These are phyloP conservation scores for Ganoderma lucidum DNA, from an alignment of 1,284 basidiomycete species.

Conservation along the genomic window DNA sequence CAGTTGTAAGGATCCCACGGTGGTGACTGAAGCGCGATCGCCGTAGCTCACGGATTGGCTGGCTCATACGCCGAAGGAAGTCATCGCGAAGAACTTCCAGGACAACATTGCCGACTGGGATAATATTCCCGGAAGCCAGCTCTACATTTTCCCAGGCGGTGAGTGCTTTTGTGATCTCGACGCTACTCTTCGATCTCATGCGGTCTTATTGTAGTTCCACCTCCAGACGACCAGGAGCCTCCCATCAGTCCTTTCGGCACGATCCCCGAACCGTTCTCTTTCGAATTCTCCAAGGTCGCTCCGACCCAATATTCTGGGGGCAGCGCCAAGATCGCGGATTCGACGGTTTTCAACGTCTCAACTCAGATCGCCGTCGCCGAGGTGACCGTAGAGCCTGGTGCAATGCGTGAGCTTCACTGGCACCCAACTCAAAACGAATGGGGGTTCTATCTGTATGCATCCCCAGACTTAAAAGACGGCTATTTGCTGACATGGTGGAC, in stretches of 20 bases:
- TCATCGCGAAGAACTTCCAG: conserved; percentile 76
- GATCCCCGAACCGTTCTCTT: conserved; percentile 55
- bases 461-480: background rate
- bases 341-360: conserved; percentile 56
- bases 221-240: conserved; percentile 48
- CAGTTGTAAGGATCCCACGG: background rate
- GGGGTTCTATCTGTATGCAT: conserved; percentile 35
- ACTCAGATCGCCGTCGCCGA: conserved; percentile 69
- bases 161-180: conserved; percentile 47
- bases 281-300: conserved; percentile 57
- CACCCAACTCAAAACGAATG: conserved; percentile 75
- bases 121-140: conserved; percentile 55
- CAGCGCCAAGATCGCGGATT: conserved; percentile 67
- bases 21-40: conserved; percentile 34
- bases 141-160: conserved; percentile 66
- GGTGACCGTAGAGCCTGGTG: conserved; percentile 70
- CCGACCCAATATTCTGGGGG: conserved; percentile 63
- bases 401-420: conserved; percentile 57
- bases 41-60: conserved; percentile 67
- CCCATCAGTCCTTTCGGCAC: conserved; percentile 58
- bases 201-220: conserved; percentile 40
- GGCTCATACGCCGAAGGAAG: conserved; percentile 64
- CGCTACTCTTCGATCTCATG: conserved; percentile 10
- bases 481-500: background rate
- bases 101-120: conserved; percentile 59